Evolutionary conservation across 257 asterid species (phyloP), one percentile per base, ranked within the genome.

Genomic region (Orobanche coerulescens): DNA sequence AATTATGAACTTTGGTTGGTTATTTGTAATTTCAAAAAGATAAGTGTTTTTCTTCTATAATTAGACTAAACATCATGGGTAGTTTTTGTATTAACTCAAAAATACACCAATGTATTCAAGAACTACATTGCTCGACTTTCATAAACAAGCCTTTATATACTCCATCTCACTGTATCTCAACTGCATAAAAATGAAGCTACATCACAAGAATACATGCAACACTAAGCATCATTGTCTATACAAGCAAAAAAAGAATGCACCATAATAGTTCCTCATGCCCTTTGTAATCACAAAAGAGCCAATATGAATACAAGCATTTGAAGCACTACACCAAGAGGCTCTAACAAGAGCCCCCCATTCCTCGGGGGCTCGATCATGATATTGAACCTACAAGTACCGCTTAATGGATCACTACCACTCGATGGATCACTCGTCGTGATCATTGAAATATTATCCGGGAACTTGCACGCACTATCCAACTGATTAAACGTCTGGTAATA

Each of bases 401-500:
- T 61, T 0, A 94, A 86, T 1, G 95, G 95, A 62, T 86, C 88
- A 1, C 37, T 56, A n/a, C n/a, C n/a, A n/a, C 31, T 61, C 0
- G 95, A 86, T 1, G 95, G 95, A 62, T 86, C 88, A 1, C 37
- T 56, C 0, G 68, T 74, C 1, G 87, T 84, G 68, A 82, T 5
- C 47, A 58, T 76, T 0, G 94, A 80, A 31, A 86, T 84, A 68
- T 79, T 78, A n/a, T 43, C 49, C 7, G 90, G 82, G 70, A 86
- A 86, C 72, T 47, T 59, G 71, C 95, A 86, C n/a, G 94, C 82
- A 10, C 50, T 80, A 0, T 72, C 78, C 52, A 64, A 68, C 82
- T 86, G 95, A 57, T 84, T 53, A 1, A 62, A 61, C 16, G 49
- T 74, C 78, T 86, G 95, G 75, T 79, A 86, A 51, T 86, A 86